A percentile compares a stretch with the other conserved stretches of the same genome.
Conservation (phyloP, 371 early-diverging fungal genomes). For the Lichtheimia hyalospora region DNA sequence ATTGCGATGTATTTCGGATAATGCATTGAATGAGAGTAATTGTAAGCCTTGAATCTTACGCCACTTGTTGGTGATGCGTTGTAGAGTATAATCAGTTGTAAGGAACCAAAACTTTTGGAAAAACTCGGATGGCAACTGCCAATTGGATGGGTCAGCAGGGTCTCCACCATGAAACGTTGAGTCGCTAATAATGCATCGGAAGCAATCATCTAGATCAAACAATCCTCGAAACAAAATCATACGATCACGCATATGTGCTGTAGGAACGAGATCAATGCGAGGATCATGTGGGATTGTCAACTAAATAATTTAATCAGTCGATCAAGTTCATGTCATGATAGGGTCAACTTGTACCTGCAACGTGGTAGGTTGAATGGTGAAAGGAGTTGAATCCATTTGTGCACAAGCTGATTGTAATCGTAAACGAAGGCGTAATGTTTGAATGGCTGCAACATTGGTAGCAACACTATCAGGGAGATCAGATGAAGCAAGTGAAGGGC, state of each 20-base stretch:
- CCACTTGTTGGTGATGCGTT: constrained; percentile 33
- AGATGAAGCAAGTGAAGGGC: background rate
- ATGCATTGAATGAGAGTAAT: constrained; percentile 6
- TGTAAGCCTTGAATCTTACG: constrained; percentile 24
- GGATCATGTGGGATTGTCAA: constrained; percentile 58
- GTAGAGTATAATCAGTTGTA: constrained; percentile 39
- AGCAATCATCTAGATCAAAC: constrained; percentile 60
- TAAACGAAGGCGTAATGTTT: constrained; percentile 37
- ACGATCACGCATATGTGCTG: constrained; percentile 56
- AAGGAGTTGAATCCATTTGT: constrained; percentile 27
- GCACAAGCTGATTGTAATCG: constrained; percentile 35
- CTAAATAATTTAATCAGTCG: constrained; percentile 11
- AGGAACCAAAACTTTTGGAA: constrained; percentile 59
- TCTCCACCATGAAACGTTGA: constrained; percentile 59
- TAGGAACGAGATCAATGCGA: constrained; percentile 59
- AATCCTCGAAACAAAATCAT: constrained; percentile 60
- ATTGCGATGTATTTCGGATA: too few species aligned
- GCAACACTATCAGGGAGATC: constrained; percentile 4
- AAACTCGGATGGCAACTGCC: constrained; percentile 55
- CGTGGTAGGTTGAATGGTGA: constrained; percentile 39
- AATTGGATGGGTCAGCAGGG: constrained; percentile 52
- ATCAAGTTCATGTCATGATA: background rate
- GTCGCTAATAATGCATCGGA: constrained; percentile 42
- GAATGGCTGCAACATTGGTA: constrained; percentile 40
- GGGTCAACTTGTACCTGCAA: constrained; percentile 33